Evolutionary conservation across 2,329 filamentous ascomycete species (phyloP), one percentile per base, ranked within the genome.

Genomic region (Cercospora janseana): DNA sequence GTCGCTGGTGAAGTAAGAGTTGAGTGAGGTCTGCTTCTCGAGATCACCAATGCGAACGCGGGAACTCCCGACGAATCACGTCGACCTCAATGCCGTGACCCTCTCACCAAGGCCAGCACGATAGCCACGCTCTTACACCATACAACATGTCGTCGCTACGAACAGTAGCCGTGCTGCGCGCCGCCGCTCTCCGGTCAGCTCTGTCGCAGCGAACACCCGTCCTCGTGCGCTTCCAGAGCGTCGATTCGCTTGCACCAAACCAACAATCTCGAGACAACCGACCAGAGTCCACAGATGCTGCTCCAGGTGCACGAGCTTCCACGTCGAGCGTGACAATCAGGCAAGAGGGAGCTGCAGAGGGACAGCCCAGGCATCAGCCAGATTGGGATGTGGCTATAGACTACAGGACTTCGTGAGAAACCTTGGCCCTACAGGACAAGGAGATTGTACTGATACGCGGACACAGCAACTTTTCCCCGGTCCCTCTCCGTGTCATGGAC

Each of bases 401-500:
- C 72, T 91, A 90, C 73, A 87, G 87, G 57, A 94, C 89, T 59
- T 96, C 91, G 91, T 96, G 80, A 68, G 85, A 43, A 55, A 28
- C 32, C 10, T 2, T 37, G 27, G 31, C 54, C 29, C 34, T 24
- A 7, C 3, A 13, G 49, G 40, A 16, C 9, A 29, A 32, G 13
- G 27, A 15, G 13, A 46, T 20, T 47, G 56, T 34, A 49, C 42
- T 72, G 57, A 71, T 61, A 38, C 50, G 20, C 18, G 47, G 45
- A 29, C 40, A 38, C 66, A 96, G 92, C 54, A 84, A 83, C 66
- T 98, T 88, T 72, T 95, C 92, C 1, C 93, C 92, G 15, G 83
- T 96, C 16, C 92, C 93, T 51, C 91, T 87, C 75, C 80, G 84
- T 59, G 80, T 96, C 54, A 89, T 95, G 80, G 86, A 95, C 66